phyloP scores from a whole-genome alignment of 257 asterid species.

The Solanum megistacrolobum region DNA sequence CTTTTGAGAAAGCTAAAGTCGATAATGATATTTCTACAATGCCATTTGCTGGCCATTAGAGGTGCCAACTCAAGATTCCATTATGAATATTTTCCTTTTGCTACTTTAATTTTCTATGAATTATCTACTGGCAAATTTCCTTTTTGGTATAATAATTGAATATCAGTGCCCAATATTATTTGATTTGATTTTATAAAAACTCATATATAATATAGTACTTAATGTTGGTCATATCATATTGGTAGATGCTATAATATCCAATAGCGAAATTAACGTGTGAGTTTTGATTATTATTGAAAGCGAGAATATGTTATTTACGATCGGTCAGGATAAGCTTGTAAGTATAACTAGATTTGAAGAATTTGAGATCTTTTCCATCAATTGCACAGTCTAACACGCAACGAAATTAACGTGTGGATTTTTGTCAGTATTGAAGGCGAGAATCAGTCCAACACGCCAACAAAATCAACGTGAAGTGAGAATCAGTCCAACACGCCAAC shows the following conservation, averaged over 20 bases:
- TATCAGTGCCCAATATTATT: not conserved
- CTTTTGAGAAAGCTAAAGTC: not conserved
- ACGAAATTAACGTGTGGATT: not conserved
- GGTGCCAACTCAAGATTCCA: not conserved
- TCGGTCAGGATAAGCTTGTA: not conserved
- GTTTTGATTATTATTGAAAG: not conserved
- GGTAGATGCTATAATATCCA: not conserved
- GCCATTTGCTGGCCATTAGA: not conserved
- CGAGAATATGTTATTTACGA: not conserved
- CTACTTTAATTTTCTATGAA: not conserved
- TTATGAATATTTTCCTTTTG: not conserved
- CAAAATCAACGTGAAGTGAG: not conserved
- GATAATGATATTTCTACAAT: not conserved
- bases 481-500: not conserved
- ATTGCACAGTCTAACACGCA: not conserved
- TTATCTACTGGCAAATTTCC: not conserved
- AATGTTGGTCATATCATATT: not conserved
- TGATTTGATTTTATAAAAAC: not conserved
- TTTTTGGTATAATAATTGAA: not conserved
- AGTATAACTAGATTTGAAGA: not conserved
- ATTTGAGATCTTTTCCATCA: no score
- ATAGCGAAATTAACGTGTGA: not conserved
- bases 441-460: not conserved
- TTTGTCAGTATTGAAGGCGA: not conserved
- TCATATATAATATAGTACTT: no score